Evolutionary conservation across 306 rosid species (phyloP).

Genomic region (Prunus kanzakura): DNA sequence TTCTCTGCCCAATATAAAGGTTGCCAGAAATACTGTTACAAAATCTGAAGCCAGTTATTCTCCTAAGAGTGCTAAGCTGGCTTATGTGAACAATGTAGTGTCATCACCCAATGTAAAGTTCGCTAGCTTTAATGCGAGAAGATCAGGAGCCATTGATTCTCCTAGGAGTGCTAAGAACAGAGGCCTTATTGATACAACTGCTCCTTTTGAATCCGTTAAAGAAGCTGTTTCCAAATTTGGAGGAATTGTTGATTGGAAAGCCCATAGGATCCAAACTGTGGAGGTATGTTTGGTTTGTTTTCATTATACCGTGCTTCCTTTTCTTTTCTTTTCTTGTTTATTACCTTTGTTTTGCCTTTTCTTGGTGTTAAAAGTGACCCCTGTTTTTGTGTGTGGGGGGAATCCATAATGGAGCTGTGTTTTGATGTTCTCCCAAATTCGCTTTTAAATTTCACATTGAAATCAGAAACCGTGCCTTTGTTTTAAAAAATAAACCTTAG

Average conservation of each 20-base stretch:
- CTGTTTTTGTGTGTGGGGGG: not conserved
- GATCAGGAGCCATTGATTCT: slow-evolving; percentile 34
- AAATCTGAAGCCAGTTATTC: slow-evolving; percentile 15
- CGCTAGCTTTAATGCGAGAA: slow-evolving; percentile 16
- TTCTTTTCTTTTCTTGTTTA: not conserved
- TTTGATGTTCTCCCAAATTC: not conserved
- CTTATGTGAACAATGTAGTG: slow-evolving; percentile 11
- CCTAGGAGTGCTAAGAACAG: slow-evolving; percentile 42
- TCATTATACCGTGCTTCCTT: not conserved
- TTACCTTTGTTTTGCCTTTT: not conserved
- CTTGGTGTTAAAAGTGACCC: not conserved
- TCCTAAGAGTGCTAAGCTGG: slow-evolving; percentile 21
- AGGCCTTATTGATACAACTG: slow-evolving; percentile 75
- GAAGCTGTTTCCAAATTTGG: slow-evolving; percentile 98
- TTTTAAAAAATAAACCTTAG: not conserved
- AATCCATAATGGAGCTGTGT: not conserved
- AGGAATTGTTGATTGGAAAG: slow-evolving; percentile 99
- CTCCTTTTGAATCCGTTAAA: slow-evolving; percentile 97
- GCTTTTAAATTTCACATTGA: not conserved
- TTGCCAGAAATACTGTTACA: slow-evolving; percentile 11
- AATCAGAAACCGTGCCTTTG: not conserved
- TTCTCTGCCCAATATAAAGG: slow-evolving; percentile 21
- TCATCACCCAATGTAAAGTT: slow-evolving; percentile 12
- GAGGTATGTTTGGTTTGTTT: slow-evolving; percentile 55
- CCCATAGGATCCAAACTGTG: slow-evolving; percentile 81